Base-by-base conservation (phyloP, 352 stramenopile species). In the Globisporangium solare region DNA sequence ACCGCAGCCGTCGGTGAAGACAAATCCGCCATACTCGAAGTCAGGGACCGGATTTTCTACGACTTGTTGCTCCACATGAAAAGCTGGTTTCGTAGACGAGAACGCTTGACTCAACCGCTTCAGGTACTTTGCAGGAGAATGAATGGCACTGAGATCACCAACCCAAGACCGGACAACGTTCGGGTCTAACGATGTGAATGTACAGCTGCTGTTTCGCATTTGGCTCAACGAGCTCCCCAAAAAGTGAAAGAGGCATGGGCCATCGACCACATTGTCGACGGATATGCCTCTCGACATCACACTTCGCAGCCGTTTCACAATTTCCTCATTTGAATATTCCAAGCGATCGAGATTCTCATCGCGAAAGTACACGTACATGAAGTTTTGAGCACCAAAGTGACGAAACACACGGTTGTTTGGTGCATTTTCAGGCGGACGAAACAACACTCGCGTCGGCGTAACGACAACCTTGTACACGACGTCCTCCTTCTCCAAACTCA, bases 341-440 rank as follows among this genome's bases (percentile, higher is more conserved):
- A 90, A 61, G 12, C 77, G 72, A 49, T 90, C 78, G 55, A 78
- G 81, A 40, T 86, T 88, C 58, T 92, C 83, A 57, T 92, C 83
- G 10, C 83, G 80, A 37, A 92, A 92, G 55, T 92, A 88, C 32
- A 90, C 78, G 42, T 89, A 88, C 66, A 92, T 77, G 46, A 92
- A 92, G n/a, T 92, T 79, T 13, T 81, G 59, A 0, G 83, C 66
- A 2, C 73, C 76, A 61, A 83, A 90, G 27, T 83, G 66, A 0
- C 83, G 79, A 48, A 88, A 90, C 5, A 92, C 76, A 0, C 80
- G 83, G 64, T 92, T 92, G 7, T 53, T 59, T 24, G 80, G 73
- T 0, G 80, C 75, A 43, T 68, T 41, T 35, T 78, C 65, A 0
- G 83, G 78, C 22, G 67, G 65, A 37, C 74, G 75, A 65, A 81